Evolutionary conservation across 495 filamentous ascomycete genomes (phyloP), one percentile per base, ranked within the genome.

Genomic region (Talaromyces borbonicus): DNA sequence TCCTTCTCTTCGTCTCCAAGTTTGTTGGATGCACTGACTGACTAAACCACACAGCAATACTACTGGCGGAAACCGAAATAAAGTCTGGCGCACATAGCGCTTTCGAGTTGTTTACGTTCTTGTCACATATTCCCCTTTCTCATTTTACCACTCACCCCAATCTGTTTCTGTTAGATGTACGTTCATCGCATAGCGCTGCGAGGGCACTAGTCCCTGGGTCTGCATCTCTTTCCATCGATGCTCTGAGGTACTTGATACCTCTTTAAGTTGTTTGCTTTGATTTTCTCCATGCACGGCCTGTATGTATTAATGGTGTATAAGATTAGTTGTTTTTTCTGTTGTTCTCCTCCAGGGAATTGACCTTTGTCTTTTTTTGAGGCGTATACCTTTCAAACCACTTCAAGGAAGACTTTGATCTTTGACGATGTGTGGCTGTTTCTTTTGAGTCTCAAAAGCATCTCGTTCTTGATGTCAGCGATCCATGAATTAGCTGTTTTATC

Each of bases 31-130:
- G 11, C 52, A 46, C 30, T 46, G 19, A 52, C 56, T 39, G 25
- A 47, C 41, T n/a, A n/a, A 52, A 12, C 26, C 46, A 43, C 48
- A 37, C 46, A 94, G 87, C 87, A 92, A 94, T 92, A 94, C 62
- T 94, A 82, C 68, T 94, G 87, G 87, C 85, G 84, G 57, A 83
- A 84, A 55, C 87, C 87, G 29, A 81, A 81, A 69, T 72, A 58
- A 58, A 9, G n/a, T 18, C 8, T 20, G 12, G 1, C 18, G 7
- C 14, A 14, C 27, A 14, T 32, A 31, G 4, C 39, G 19, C 12
- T 1, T 9, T 40, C 19, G 25, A 25, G 31, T 27, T n/a, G 19
- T 31, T 24, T 49, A 25, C 52, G 46, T 64, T 65, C 55, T 61
- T 54, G 57, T 67, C 67, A 68, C 54, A 71, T 71, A 69, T 52